These are phyloP conservation scores for Yamadazyma trypodendri DNA, from an alignment of 1,139 yeast species.

Conservation along the genomic window DNA sequence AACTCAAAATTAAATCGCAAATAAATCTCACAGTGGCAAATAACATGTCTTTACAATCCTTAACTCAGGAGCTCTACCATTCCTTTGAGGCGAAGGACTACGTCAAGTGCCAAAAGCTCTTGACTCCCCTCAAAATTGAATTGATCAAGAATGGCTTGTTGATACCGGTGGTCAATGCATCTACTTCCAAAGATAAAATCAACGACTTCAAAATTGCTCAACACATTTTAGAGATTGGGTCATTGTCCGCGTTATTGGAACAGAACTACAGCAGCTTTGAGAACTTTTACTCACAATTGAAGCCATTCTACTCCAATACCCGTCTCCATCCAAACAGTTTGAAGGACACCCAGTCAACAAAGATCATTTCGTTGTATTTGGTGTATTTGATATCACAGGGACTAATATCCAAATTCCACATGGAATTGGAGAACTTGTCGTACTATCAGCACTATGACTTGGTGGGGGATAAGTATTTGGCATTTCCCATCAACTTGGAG, in stretches of 20 bases:
- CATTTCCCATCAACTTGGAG: conserved; percentile 86
- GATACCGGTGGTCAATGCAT: conserved; percentile 56
- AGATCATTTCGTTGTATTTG: conserved; percentile 74
- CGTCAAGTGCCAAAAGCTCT: conserved; percentile 54
- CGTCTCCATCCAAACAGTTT: conserved; percentile 57
- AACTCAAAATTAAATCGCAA: no score
- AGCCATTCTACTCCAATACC: conserved; percentile 63
- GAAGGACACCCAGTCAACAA: conserved; percentile 54
- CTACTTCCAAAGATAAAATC: conserved; percentile 41
- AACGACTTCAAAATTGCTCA: conserved; percentile 78
- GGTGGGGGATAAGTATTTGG: conserved; percentile 54
- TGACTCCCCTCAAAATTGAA: conserved; percentile 75
- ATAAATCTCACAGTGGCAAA: conserved; percentile 13
- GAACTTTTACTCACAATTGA: conserved; percentile 70
- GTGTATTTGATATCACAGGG: conserved; percentile 78
- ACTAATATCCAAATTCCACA: conserved; percentile 82
- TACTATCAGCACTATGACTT: conserved; percentile 47
- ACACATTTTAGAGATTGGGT: conserved; percentile 83
- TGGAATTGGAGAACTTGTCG: conserved; percentile 75
- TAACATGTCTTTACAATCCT: conserved; percentile 44
- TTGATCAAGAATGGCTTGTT: conserved; percentile 75
- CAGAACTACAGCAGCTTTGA: conserved; percentile 65
- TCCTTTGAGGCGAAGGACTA: conserved; percentile 65
- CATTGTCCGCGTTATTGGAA: conserved; percentile 67
- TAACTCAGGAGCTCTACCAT: conserved; percentile 66